A percentile compares a stretch with the other conserved stretches of the same genome.
Conservation (phyloP, 345 rosid genomes). For the Geranium brycei region DNA sequence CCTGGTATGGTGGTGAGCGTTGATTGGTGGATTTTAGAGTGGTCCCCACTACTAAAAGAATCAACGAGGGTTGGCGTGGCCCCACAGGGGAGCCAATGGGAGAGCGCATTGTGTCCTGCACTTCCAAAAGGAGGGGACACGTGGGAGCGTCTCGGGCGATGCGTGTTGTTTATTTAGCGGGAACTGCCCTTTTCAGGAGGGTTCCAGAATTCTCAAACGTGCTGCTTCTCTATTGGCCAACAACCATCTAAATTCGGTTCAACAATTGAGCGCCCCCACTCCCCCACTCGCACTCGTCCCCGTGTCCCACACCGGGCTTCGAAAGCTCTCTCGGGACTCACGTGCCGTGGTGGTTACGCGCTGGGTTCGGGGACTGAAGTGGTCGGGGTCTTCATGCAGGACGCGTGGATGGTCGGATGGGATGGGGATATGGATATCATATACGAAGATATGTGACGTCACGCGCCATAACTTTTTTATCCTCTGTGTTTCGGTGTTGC, state of each 20-base stretch:
- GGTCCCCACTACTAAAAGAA: conserved; percentile 8
- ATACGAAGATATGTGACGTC: conserved; percentile 9
- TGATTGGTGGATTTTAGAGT: conserved; percentile 5
- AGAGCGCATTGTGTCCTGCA: conserved; percentile 8
- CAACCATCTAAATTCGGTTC: not conserved
- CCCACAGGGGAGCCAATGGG: conserved; percentile 1
- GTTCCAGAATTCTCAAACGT: conserved; percentile 12
- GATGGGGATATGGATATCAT: conserved; percentile 8
- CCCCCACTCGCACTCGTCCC: not conserved
- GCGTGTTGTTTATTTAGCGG: conserved; percentile 5
- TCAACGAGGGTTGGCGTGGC: conserved; percentile 1
- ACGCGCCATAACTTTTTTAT: not conserved
- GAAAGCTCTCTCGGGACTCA: too few relatives aligned
- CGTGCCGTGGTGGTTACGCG: not conserved
- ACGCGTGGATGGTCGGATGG: conserved; percentile 14
- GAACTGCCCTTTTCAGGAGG: not conserved
- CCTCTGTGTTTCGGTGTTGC: not conserved
- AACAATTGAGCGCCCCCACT: not conserved
- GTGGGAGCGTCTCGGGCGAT: conserved; percentile 5
- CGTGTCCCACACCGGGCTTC: not conserved
- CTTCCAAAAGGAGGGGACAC: conserved; percentile 4
- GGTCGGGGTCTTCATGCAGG: not conserved
- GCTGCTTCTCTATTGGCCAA: not conserved
- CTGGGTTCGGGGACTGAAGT: not conserved
- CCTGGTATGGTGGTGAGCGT: not conserved